Percentiles rank a stretch among this genome's conserved stretches.
phyloP scores from a whole-genome alignment of 2,329 filamentous ascomycete genomes.

The Colletotrichum gigasporum region DNA sequence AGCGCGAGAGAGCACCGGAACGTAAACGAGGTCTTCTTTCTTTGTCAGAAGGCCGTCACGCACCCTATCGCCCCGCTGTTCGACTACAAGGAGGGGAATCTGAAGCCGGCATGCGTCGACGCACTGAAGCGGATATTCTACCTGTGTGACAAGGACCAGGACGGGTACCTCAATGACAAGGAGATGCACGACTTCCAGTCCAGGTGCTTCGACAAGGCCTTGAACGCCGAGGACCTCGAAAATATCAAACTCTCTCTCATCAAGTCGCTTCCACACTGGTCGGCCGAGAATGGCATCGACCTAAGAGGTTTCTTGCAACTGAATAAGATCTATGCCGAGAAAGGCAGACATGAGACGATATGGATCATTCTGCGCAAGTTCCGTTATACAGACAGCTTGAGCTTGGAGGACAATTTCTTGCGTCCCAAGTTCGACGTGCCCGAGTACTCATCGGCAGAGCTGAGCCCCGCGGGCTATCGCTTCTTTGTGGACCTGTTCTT shows the following conservation, averaged over 20 bases:
- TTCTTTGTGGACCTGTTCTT: constrained; percentile 98
- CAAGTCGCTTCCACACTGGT: constrained; percentile 70
- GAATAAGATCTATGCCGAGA: constrained; percentile 96
- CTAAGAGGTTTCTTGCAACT: constrained; percentile 85
- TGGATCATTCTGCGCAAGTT: constrained; percentile 97
- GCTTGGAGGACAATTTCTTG: constrained; percentile 88
- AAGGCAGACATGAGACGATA: constrained; percentile 96
- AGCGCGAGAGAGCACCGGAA: constrained; percentile 93
- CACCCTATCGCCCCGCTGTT: constrained; percentile 97
- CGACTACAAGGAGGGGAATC: constrained; percentile 88
- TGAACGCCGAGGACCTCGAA: constrained; percentile 82
- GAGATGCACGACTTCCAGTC: constrained; percentile 92
- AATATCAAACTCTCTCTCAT: constrained; percentile 92
- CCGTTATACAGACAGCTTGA: constrained; percentile 95
- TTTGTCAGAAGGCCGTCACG: constrained; percentile 97
- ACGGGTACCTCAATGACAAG: constrained; percentile 87
- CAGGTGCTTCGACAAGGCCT: constrained; percentile 89
- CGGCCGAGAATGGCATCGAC: constrained; percentile 78
- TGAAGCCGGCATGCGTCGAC: constrained; percentile 90
- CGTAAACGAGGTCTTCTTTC: constrained; percentile 95
- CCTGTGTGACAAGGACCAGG: constrained; percentile 94
- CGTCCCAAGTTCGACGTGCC: constrained; percentile 95
- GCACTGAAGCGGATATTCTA: constrained; percentile 94
- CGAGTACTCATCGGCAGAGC: constrained; percentile 89
- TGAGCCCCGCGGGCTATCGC: constrained; percentile 92